Percentiles rank a stretch among this genome's conserved stretches.
phyloP scores from a whole-genome alignment of 306 rosid species.

The Corylus heterophylla region DNA sequence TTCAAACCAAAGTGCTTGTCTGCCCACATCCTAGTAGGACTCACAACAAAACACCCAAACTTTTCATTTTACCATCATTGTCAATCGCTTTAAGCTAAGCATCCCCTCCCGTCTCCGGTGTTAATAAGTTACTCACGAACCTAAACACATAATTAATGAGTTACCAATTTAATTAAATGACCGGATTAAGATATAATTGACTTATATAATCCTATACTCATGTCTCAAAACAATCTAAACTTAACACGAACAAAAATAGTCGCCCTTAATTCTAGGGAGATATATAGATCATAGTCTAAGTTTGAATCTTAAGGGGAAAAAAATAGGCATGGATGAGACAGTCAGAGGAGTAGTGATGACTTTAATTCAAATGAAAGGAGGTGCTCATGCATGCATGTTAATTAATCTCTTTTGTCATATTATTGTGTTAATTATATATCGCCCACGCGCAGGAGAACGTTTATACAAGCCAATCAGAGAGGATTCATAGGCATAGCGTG shows the following conservation, averaged over 20 bases:
- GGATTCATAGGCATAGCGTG: not conserved
- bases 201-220: too few relatives aligned
- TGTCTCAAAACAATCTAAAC: too few relatives aligned
- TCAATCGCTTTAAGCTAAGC: not conserved
- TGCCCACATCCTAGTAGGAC: not conserved
- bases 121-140: too few relatives aligned
- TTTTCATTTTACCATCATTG: not conserved
- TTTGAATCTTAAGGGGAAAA: not conserved
- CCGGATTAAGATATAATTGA: too few relatives aligned
- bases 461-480: not conserved
- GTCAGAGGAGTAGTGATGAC: not conserved
- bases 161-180: too few relatives aligned
- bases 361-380: constrained; percentile 1
- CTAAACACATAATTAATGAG: too few relatives aligned
- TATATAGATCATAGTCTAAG: too few relatives aligned
- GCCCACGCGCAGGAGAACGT: not conserved
- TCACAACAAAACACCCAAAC: not conserved
- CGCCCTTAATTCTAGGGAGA: too few relatives aligned
- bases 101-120: not conserved
- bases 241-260: too few relatives aligned
- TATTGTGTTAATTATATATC: not conserved
- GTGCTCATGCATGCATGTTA: not conserved
- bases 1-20: not conserved
- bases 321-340: not conserved
- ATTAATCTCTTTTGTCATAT: not conserved